Percentiles rank a stretch among this genome's conserved stretches.
These are phyloP conservation scores for Tulasnella sp. DNA, from an alignment of 768 basidiomycete species.

Conservation along the genomic window DNA sequence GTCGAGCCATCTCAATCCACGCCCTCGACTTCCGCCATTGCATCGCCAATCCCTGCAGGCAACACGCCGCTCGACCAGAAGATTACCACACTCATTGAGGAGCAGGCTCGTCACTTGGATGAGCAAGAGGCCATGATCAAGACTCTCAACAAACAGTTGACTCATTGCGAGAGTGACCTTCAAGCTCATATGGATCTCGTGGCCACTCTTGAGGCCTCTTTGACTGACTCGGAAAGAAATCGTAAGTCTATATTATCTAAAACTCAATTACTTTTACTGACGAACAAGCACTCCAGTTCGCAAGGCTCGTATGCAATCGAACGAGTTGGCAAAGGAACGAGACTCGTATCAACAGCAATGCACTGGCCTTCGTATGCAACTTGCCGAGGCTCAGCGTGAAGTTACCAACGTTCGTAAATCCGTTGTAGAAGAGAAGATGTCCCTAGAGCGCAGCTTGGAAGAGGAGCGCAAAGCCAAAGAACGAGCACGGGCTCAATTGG, in stretches of 20 bases:
- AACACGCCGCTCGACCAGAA: conserved; percentile 40
- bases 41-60: conserved; percentile 21
- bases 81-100: conserved; percentile 45
- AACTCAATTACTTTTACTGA: conserved; percentile 2
- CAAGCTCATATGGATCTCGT: conserved; percentile 88
- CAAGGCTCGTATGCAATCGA: conserved; percentile 87
- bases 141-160: conserved; percentile 83
- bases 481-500: conserved; percentile 73
- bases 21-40: conserved; percentile 31
- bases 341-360: conserved; percentile 57
- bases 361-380: conserved; percentile 54
- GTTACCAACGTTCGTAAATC: conserved; percentile 63
- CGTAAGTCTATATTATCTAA: conserved; percentile 36
- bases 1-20: conserved; percentile 29
- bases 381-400: conserved; percentile 67
- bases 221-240: conserved; percentile 88
- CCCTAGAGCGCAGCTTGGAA: conserved; percentile 65
- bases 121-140: conserved; percentile 89
- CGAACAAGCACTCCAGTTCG: conserved; percentile 42
- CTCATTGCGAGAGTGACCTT: conserved; percentile 84
- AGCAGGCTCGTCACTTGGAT: conserved; percentile 59
- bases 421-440: conserved; percentile 79
- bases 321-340: conserved; percentile 75
- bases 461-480: conserved; percentile 86
- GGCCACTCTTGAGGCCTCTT: conserved; percentile 65